Evolutionary conservation across 495 filamentous ascomycete genomes (phyloP).

Genomic region (Glarea lozoyensis): DNA sequence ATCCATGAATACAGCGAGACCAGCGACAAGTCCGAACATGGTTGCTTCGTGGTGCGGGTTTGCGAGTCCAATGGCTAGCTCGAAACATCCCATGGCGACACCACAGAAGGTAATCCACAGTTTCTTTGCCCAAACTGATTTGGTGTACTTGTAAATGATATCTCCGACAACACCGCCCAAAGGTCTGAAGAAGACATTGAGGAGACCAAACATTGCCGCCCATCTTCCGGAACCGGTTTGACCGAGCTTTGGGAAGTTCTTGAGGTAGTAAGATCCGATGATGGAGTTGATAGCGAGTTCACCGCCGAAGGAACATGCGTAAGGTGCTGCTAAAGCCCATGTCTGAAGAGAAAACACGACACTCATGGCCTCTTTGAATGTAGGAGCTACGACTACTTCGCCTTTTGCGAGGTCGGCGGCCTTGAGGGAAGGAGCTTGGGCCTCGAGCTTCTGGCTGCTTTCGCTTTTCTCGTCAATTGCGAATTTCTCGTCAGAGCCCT

Average conservation of each 20-base stretch:
- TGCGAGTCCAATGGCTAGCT: slow-evolving; percentile 60
- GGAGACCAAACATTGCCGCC: slow-evolving; percentile 86
- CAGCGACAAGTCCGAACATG: slow-evolving; percentile 70
- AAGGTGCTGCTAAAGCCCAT: slow-evolving; percentile 55
- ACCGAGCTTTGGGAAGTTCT: slow-evolving; percentile 65
- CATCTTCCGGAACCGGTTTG: slow-evolving; percentile 67
- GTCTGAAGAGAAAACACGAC: slow-evolving; percentile 61
- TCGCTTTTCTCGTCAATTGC: too few species aligned
- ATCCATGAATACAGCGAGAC: slow-evolving; percentile 73
- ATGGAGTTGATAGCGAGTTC: slow-evolving; percentile 83
- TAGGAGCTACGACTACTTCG: slow-evolving; percentile 59
- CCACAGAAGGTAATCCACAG: slow-evolving; percentile 54
- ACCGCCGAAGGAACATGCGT: slow-evolving; percentile 77
- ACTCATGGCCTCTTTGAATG: slow-evolving; percentile 44
- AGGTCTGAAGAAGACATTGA: slow-evolving; percentile 72
- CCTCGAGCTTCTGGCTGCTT: too few species aligned
- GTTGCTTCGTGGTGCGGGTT: slow-evolving; percentile 48
- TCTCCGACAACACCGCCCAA: slow-evolving; percentile 67
- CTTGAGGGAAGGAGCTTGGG: too few species aligned
- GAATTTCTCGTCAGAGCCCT: slow-evolving; percentile 27
- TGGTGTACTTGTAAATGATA: slow-evolving; percentile 50
- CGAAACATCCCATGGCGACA: slow-evolving; percentile 54
- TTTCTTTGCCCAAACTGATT: slow-evolving; percentile 69
- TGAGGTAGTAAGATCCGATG: slow-evolving; percentile 67
- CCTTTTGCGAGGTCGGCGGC: slow-evolving; percentile 46